Evolutionary conservation across 768 basidiomycete genomes (phyloP).

Genomic region (Russula ochroleuca): DNA sequence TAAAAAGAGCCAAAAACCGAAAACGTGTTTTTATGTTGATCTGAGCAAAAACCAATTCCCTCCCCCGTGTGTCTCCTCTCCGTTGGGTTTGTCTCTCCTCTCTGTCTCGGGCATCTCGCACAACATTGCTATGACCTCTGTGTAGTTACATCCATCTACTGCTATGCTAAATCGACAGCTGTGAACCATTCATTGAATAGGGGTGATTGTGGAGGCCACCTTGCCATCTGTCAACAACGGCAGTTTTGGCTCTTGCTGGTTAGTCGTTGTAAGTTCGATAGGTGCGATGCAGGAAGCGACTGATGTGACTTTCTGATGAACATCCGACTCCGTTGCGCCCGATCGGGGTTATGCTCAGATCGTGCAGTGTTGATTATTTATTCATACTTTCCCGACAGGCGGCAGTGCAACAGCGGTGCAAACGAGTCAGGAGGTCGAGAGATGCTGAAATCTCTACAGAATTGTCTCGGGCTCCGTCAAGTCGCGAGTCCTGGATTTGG

Average conservation of each 20-base stretch:
- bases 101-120: not conserved
- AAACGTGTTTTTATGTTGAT: slow-evolving; percentile 5
- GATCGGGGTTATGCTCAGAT: slow-evolving; percentile 5
- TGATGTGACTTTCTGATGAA: slow-evolving; percentile 19
- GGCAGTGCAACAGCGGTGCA: slow-evolving; percentile 21
- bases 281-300: slow-evolving; percentile 18
- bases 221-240: not conserved
- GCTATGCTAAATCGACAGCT: not conserved
- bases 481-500: slow-evolving; percentile 5
- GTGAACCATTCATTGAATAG: not conserved
- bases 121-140: not conserved
- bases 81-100: not conserved
- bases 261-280: not conserved
- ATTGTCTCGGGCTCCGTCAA: not conserved
- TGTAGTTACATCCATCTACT: slow-evolving; percentile 11
- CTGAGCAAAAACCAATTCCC: not conserved
- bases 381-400: not conserved
- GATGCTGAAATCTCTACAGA: not conserved
- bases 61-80: not conserved
- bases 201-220: not conserved
- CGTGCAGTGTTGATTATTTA: not conserved
- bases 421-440: slow-evolving; percentile 2
- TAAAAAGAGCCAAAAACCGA: slow-evolving; percentile 11
- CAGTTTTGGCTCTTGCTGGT: slow-evolving; percentile 5
- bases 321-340: not conserved